These are phyloP conservation scores for Solanum chiquidenum DNA, from an alignment of 257 asterid species.

Conservation along the genomic window DNA sequence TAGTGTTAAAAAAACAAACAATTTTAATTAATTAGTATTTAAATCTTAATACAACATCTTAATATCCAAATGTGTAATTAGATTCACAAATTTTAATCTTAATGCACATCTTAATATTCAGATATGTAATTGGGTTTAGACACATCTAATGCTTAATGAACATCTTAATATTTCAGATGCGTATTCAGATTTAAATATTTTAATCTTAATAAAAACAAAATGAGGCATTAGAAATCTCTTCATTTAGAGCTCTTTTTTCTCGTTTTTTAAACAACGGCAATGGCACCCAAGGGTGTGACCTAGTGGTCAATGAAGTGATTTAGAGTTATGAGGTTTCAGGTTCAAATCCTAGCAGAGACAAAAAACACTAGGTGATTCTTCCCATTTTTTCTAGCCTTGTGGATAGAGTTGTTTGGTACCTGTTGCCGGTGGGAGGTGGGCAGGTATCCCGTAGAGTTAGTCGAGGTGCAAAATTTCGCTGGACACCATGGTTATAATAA, in stretches of 20 bases:
- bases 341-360: background rate
- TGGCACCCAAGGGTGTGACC: background rate
- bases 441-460: background rate
- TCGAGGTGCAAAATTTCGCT: background rate
- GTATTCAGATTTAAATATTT: background rate
- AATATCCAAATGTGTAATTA: background rate
- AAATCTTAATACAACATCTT: background rate
- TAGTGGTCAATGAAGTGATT: background rate
- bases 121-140: background rate
- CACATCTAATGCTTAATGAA: background rate
- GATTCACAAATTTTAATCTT: background rate
- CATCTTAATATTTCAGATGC: background rate
- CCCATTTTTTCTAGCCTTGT: background rate
- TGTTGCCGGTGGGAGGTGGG: background rate
- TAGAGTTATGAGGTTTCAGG: background rate
- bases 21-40: background rate
- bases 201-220: background rate
- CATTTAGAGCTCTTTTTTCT: background rate
- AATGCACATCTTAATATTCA: background rate
- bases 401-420: background rate
- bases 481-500: background rate
- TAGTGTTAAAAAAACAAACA: background rate
- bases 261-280: background rate
- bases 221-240: background rate
- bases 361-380: background rate